phyloP scores from a whole-genome alignment of 805 yeast species.

The Teunomyces tritomae region DNA sequence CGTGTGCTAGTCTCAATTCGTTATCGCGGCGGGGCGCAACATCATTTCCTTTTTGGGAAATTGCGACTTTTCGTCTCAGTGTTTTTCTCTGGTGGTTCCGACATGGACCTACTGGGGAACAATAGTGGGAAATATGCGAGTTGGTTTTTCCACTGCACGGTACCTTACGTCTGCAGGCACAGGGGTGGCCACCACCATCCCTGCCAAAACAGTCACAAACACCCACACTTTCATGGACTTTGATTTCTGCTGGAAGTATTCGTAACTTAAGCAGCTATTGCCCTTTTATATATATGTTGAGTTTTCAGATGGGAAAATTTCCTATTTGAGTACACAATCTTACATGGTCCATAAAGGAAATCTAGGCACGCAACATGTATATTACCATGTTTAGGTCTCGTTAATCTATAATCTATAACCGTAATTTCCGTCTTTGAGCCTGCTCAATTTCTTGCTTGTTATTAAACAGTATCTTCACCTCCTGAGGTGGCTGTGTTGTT shows the following conservation, averaged over 20 bases:
- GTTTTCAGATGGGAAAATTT: not conserved
- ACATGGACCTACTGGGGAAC: not conserved
- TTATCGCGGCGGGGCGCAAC: not conserved
- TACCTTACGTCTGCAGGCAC: not conserved
- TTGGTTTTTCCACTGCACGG: not conserved
- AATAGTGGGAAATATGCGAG: not conserved
- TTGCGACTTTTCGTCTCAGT: not conserved
- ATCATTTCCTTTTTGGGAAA: not conserved
- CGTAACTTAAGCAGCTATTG: too few relatives aligned
- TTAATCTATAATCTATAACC: not conserved
- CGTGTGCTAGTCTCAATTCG: not conserved
- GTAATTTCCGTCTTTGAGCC: slow-evolving; percentile 2
- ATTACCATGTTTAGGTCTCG: not conserved
- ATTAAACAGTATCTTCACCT: slow-evolving; percentile 16
- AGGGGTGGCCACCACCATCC: not conserved
- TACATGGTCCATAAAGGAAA: not conserved
- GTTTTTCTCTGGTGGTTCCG: not conserved
- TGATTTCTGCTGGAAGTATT: too few relatives aligned
- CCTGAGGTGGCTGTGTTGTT: slow-evolving; percentile 8
- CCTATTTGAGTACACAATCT: not conserved
- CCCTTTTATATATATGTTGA: not conserved
- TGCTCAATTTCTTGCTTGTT: slow-evolving; percentile 12
- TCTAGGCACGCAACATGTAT: not conserved
- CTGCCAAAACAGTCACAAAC: not conserved
- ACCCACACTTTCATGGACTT: not conserved